Evolutionary conservation across 1,284 basidiomycete genomes (phyloP).

Genomic region (Cryptococcus sp.): DNA sequence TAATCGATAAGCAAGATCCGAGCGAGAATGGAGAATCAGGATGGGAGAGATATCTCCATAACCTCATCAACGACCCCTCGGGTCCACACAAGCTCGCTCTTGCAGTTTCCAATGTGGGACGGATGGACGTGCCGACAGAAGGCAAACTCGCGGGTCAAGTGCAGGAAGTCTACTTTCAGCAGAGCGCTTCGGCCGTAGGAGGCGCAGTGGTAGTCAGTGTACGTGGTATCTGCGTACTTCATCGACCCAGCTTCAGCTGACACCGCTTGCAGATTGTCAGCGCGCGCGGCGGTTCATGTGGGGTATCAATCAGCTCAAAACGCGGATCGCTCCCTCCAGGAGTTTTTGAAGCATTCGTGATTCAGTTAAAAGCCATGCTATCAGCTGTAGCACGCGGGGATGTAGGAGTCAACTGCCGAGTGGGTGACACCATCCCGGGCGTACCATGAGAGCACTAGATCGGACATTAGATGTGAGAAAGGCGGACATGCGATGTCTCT

Average conservation of each 20-base stretch:
- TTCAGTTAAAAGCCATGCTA: slow-evolving; percentile 4
- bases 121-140: slow-evolving; percentile 7
- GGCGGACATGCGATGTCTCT: too few relatives aligned
- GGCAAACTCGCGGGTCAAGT: slow-evolving; percentile 10
- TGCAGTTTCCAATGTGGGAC: slow-evolving; percentile 13
- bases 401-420: not conserved
- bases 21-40: slow-evolving; percentile 1
- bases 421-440: slow-evolving; percentile 1
- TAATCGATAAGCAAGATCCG: not conserved
- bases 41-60: slow-evolving; percentile 8
- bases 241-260: not conserved
- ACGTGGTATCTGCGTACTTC: not conserved
- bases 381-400: slow-evolving; percentile 10
- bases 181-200: slow-evolving; percentile 12
- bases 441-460: not conserved
- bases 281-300: slow-evolving; percentile 6
- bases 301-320: slow-evolving; percentile 7
- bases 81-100: slow-evolving; percentile 12
- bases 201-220: slow-evolving; percentile 11
- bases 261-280: slow-evolving; percentile 7
- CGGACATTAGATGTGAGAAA: too few relatives aligned
- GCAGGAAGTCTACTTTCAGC: slow-evolving; percentile 12
- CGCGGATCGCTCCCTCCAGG: slow-evolving; percentile 7
- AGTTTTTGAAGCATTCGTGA: slow-evolving; percentile 8
- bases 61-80: slow-evolving; percentile 3